phyloP scores from a whole-genome alignment of 2,329 filamentous ascomycete genomes.

The Aureobasidium subglaciale region DNA sequence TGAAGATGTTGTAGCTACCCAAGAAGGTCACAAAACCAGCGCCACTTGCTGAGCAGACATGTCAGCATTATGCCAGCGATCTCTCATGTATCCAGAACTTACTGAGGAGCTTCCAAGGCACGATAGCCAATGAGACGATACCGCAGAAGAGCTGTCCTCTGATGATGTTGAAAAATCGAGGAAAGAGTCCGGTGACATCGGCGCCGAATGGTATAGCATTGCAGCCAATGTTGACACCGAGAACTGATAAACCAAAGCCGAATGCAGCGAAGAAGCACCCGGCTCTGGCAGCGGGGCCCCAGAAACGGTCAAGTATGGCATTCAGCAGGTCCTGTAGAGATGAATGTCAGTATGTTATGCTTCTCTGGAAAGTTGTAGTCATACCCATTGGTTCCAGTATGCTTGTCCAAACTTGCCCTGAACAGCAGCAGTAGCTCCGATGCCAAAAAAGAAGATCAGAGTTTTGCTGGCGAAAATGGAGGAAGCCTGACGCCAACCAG shows the following conservation, averaged over 20 bases:
- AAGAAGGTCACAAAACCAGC: conserved; percentile 30
- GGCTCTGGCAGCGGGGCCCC: conserved; percentile 32
- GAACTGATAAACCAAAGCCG: conserved; percentile 33
- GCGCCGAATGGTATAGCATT: conserved; percentile 38
- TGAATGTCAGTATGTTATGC: no score
- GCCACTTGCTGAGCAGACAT: background rate
- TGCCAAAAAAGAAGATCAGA: conserved; percentile 36
- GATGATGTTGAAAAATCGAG: conserved; percentile 37
- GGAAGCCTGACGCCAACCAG: conserved; percentile 27
- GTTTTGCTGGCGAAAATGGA: conserved; percentile 34
- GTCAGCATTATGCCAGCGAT: background rate
- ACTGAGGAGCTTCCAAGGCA: conserved; percentile 40
- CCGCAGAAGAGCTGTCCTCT: conserved; percentile 37
- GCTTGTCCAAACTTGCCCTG: conserved; percentile 30
- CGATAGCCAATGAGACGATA: conserved; percentile 30
- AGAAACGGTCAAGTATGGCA: conserved; percentile 35
- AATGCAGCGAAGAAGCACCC: conserved; percentile 35
- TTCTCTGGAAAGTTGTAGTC: no score
- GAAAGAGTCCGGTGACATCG: conserved; percentile 37
- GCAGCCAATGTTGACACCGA: conserved; percentile 38
- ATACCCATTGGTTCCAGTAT: conserved; percentile 42
- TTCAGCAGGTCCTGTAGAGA: conserved; percentile 39
- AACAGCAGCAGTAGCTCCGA: conserved; percentile 32
- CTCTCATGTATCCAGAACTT: conserved; percentile 30
- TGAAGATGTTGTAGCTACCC: conserved; percentile 35